Evolutionary conservation across 805 yeast genomes (phyloP), one percentile per base, ranked within the genome.

Genomic region (Nakazawaea populi): DNA sequence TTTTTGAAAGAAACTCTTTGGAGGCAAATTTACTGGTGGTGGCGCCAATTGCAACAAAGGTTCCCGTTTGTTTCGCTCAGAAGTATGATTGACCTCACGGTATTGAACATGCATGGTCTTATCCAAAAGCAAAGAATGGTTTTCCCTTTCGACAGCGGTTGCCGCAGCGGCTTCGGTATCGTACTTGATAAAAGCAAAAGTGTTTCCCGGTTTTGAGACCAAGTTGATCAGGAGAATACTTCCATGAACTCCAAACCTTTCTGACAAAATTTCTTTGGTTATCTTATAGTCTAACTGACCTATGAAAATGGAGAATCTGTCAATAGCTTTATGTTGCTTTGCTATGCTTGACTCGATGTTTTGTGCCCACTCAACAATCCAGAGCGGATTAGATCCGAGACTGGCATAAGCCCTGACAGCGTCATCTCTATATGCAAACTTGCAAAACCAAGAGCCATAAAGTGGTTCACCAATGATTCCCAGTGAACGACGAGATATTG

Each of bases 91-190:
- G 59, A 82, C 66, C 63, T 87, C 94, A 52, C 87, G 78, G 62
- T 85, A 87, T 65, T 88, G 95, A 44, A 89, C 96, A 64, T 87
- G 94, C 73, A 89, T 85, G 7, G 92, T 85, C 63, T 77, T 83
- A 52, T 79, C 81, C 59, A 80, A 69, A 61, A 89, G 81, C 64
- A 83, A 77, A 2, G 95, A 75, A 66, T 89, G 96, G 62, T 90
- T 89, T 61, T 87, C 94, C 54, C 83, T 75, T 64, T 89, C 95
- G 49, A 89, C 88, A 1, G 96, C 96, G 45, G 87, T 75, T 5
- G 94, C 95, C 6, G 96, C 96, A 27, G 94, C 80, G 27, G 76
- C 75, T 58, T 85, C 90, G 9, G 75, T 71, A 36, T 71, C 73
- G 60, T 71, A 89, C 52, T 79, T 79, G 54, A 89, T 78, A 60